Evolutionary conservation across 306 rosid genomes (phyloP), one percentile per base, ranked within the genome.

Genomic region (Crataegus laevigata): DNA sequence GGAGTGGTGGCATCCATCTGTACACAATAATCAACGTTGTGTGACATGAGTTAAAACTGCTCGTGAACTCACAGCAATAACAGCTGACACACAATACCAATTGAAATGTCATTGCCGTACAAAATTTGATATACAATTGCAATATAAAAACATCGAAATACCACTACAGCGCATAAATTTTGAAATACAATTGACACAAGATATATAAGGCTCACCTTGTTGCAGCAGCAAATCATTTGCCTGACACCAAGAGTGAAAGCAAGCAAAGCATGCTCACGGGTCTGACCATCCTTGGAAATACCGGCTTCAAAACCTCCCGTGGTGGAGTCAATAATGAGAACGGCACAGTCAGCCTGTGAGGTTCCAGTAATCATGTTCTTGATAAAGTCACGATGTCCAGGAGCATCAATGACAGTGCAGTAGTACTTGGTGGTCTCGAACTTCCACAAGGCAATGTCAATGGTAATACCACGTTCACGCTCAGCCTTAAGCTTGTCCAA

Each of bases 331-430:
- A 82, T 78, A 4, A 78, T 82, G 24, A 82, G 80, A 32, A 78
- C 77, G 2, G 83, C 83, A 25, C 86, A 82, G 36, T 78, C 83
- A 13, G 86, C 86, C 73, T 82, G 86, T 11, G 83, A 82, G 83
- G 86, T 82, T n/a, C 83, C 86, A 21, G 86, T 82, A 42, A 82
- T 82, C 83, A 82, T 82, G 83, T 82, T 82, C 83, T 82, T 78
- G 51, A 82, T 82, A 26, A 82, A 82, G 34, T 82, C 83, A 18
- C 85, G 80, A 69, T 82, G 86, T 69, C 86, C 86, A 13, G 86
- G 86, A 18, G 86, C 86, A 79, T 82, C 86, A 4, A 82, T 82
- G 55, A 82, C 86, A 43, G 86, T 82, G 69, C 84, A 81, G 81
- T 81, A 81, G 70, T 76, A 81, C 66, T 12, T 81, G 70, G 84